Evolutionary conservation across 2,329 filamentous ascomycete species (phyloP).

Genomic region (Neonectria coccinea): DNA sequence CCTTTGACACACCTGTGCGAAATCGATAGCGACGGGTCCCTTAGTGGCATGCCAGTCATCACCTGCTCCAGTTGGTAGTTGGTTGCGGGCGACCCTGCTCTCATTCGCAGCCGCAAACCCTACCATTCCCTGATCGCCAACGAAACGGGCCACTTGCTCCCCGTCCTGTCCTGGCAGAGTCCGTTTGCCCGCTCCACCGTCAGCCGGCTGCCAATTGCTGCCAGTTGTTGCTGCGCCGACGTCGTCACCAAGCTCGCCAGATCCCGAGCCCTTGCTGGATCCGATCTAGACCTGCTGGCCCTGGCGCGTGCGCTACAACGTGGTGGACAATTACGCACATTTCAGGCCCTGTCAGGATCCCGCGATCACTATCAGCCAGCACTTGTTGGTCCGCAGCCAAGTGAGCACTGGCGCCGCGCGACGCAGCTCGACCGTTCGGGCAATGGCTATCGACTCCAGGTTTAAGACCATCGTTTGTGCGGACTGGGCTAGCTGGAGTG

Average conservation of each 20-base stretch:
- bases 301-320: slow-evolving; percentile 44
- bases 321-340: slow-evolving; percentile 42
- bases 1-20: slow-evolving; percentile 33
- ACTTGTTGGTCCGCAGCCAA: slow-evolving; percentile 43
- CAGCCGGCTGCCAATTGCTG: slow-evolving; percentile 40
- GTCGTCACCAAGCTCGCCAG: slow-evolving; percentile 41
- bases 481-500: slow-evolving; percentile 30
- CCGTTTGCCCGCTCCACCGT: slow-evolving; percentile 36
- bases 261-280: slow-evolving; percentile 44
- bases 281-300: slow-evolving; percentile 40
- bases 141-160: slow-evolving; percentile 35
- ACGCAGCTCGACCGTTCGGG: slow-evolving; percentile 49
- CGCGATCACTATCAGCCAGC: slow-evolving; percentile 44
- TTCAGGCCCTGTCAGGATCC: slow-evolving; percentile 42
- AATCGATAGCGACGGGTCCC: slow-evolving; percentile 38
- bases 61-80: slow-evolving; percentile 44
- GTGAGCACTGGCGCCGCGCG: slow-evolving; percentile 42
- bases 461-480: slow-evolving; percentile 40
- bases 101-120: slow-evolving; percentile 44
- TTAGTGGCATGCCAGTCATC: slow-evolving; percentile 43
- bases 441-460: slow-evolving; percentile 40
- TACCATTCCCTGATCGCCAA: slow-evolving; percentile 30
- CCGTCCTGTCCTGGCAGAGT: slow-evolving; percentile 33
- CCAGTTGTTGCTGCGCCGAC: slow-evolving; percentile 46
- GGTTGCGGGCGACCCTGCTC: slow-evolving; percentile 33